Evolutionary conservation across 108 stramenopile genomes (phyloP), one percentile per base, ranked within the genome.

Genomic region (Nitzschia inconspicua): DNA sequence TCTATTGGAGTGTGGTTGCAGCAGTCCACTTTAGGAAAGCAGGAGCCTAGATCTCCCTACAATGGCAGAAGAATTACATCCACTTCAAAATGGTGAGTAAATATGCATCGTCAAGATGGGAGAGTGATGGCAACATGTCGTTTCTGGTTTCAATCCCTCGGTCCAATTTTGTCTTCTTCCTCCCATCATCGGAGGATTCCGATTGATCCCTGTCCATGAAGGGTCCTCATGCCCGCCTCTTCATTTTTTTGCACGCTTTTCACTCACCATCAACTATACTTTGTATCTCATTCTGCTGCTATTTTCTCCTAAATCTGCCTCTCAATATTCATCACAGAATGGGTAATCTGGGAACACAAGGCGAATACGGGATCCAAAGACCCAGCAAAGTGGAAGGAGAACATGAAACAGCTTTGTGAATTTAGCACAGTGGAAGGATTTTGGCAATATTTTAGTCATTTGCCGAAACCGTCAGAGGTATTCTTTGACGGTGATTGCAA

Each of bases 391-490:
- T 93, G 91, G 91, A 93, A 87, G 56, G 91, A 89, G 34, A 78
- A 83, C 59, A 89, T 93, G 87, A 87, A 85, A 44, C 72, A 84
- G 46, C 72, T 96, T n/a, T 88, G 83, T 42, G 53, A 64, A 34
- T 90, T 95, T 77, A 41, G 57, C 14, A 95, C 93, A 22, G 85
- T 97, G 13, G 93, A 97, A 61, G 87, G 88, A 31, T 95, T 97
- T 69, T 96, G 95, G 95, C 75, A 76, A 30, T 78, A 89, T 62
- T 96, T 83, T 73, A 88, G 86, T 63, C 83, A 89, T 61, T 63
- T 96, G 29, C 95, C 95, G 13, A 57, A 65, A 24, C 93, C 91
- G 11, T 81, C 86, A 7, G 73, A 88, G 40, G 80, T 91, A 11
- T 91, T 96, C 59, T 94, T 79, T 63, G 91, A 94, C 57, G 93